Evolutionary conservation across 306 rosid genomes (phyloP), one percentile per base, ranked within the genome.

Genomic region (Quercus alba): DNA sequence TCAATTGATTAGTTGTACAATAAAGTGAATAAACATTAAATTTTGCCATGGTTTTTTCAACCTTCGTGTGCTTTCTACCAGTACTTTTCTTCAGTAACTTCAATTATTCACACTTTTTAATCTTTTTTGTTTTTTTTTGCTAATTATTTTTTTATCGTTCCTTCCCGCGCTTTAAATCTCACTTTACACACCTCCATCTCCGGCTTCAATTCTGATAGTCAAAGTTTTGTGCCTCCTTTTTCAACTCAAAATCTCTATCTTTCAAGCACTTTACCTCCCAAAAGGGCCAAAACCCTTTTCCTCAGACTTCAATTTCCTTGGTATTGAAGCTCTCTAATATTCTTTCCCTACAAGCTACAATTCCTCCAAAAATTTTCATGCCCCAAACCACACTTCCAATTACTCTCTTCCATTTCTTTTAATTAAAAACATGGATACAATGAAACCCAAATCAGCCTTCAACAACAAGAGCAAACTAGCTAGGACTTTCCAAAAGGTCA

Each of bases 401-500:
- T 8, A 2, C 46, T 41, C 46, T 4, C 9, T 25, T 67, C 51
- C 11, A 67, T 54, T 59, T 56, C 3, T 10, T n/a, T 30, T 15
- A 38, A 3, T 66, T 57, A 18, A 80, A 62, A 41, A 8, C 46
- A 95, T 95, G 99, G 97, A 93, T 71, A 85, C 90, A 28, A 31
- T 85, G 33, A 89, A 88, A 70, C 90, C 97, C 68, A 91, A 87
- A 86, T 86, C 97, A 67, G 84, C 91, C 58, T 58, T 75, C 33
- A 88, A 74, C 86, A 89, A 35, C 72, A 86, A 83, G 76, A 88
- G 89, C 82, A 91, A 76, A 78, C 69, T 93, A 0, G 87, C 90
- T 1, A 86, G 82, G 69, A 90, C 90, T 3, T 89, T 95, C 57
- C 93, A 84, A 76, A 93, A 86, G 67, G 89, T 95, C 56, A 85